A percentile compares a stretch with the other conserved stretches of the same genome.
These are phyloP conservation scores for Talaromyces liani DNA, from an alignment of 495 filamentous ascomycete genomes.

Conservation along the genomic window DNA sequence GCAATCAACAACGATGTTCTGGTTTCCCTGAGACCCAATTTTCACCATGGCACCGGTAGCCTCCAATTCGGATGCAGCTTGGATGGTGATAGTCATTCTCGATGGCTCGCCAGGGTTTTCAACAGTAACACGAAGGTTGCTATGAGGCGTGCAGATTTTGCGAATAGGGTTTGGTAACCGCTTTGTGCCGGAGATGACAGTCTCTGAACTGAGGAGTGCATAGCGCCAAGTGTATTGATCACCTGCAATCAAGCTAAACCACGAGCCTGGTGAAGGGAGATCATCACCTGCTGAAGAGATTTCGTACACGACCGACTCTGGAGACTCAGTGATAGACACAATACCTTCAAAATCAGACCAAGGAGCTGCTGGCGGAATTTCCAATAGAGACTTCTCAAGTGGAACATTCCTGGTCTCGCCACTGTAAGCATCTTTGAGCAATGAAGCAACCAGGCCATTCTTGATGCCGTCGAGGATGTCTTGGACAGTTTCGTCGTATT, in stretches of 20 bases:
- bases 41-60: neutral
- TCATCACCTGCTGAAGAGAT: neutral
- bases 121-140: neutral
- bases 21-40: neutral
- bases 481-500: conserved; percentile 85
- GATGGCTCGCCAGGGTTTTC: neutral
- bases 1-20: neutral
- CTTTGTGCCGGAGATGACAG: neutral
- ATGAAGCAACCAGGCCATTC: conserved; percentile 66
- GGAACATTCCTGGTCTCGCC: neutral
- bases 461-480: conserved; percentile 90
- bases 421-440: neutral
- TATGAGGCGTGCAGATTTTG: neutral
- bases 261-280: neutral
- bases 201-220: neutral
- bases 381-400: neutral
- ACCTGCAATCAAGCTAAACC: neutral
- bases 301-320: neutral
- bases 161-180: neutral
- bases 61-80: neutral
- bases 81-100: neutral
- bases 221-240: neutral
- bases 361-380: neutral
- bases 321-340: neutral
- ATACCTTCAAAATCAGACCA: neutral